Evolutionary conservation across 2,329 filamentous ascomycete genomes (phyloP).

Genomic region (Sclerotinia minor): DNA sequence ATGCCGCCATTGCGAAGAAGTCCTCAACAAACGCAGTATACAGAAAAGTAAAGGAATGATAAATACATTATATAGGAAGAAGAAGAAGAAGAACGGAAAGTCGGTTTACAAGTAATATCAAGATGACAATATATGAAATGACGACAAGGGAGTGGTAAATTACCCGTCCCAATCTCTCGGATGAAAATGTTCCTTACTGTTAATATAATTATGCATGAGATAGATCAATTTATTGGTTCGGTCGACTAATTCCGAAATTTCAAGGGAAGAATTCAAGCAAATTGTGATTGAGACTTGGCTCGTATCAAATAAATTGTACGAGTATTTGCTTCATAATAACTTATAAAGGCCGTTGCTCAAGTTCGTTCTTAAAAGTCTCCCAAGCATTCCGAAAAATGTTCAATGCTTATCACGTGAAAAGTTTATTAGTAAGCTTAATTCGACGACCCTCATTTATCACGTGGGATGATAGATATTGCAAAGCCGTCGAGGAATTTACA

Average conservation of each 20-base stretch:
- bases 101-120: slow-evolving; percentile 18
- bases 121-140: slow-evolving; percentile 22
- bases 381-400: background rate
- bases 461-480: background rate
- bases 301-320: slow-evolving; percentile 34
- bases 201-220: slow-evolving; percentile 26
- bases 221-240: slow-evolving; percentile 21
- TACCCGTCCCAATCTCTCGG: slow-evolving; percentile 1
- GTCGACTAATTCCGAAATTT: background rate
- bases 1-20: slow-evolving; percentile 23
- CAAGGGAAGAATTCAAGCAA: background rate
- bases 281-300: slow-evolving; percentile 23
- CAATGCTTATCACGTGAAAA: background rate
- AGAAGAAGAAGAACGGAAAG: slow-evolving; percentile 10
- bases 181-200: background rate
- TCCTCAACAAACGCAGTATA: background rate
- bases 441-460: background rate
- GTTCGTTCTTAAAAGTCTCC: background rate
- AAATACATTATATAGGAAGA: slow-evolving; percentile 15
- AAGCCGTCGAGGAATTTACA: background rate
- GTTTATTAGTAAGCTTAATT: slow-evolving; percentile 7
- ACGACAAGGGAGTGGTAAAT: slow-evolving; percentile 13
- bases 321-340: no score
- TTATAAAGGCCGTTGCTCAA: background rate
- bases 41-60: background rate